Percentiles rank a stretch among this genome's conserved stretches.
These are phyloP conservation scores for Heterobasidion occidentale DNA, from an alignment of 1,284 basidiomycete species.

Conservation along the genomic window DNA sequence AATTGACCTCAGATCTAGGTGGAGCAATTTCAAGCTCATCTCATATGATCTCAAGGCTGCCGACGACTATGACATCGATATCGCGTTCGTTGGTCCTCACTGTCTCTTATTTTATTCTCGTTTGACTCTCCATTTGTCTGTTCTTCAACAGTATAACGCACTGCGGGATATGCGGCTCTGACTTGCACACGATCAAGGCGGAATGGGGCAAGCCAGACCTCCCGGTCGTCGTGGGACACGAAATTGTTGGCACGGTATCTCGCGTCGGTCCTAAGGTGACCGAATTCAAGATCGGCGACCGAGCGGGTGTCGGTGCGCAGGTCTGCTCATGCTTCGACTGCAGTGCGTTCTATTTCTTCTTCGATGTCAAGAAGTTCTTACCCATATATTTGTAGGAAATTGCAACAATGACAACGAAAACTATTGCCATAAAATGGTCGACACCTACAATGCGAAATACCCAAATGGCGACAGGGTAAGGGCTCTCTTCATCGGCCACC, in stretches of 20 bases:
- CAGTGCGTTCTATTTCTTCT: constrained; percentile 4
- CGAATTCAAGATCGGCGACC: constrained; percentile 52
- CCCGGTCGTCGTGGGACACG: constrained; percentile 44
- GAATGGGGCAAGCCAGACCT: constrained; percentile 40
- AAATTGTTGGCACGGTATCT: constrained; percentile 53
- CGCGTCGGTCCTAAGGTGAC: constrained; percentile 46
- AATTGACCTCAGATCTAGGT: constrained; percentile 8
- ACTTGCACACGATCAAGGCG: constrained; percentile 43
- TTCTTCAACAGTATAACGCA: constrained; percentile 20
- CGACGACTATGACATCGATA: constrained; percentile 25
- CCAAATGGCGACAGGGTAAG: constrained; percentile 30
- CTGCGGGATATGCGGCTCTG: constrained; percentile 38
- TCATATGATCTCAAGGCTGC: constrained; percentile 25
- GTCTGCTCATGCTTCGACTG: constrained; percentile 46
- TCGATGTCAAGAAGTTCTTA: not conserved
- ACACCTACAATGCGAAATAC: constrained; percentile 34
- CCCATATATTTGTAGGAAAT: constrained; percentile 13
- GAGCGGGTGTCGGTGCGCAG: constrained; percentile 60
- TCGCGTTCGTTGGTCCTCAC: constrained; percentile 11
- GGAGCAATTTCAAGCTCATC: constrained; percentile 35
- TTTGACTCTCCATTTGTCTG: not conserved
- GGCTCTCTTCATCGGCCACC: not conserved
- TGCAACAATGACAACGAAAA: constrained; percentile 52
- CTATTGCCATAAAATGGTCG: constrained; percentile 32
- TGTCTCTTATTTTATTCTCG: not conserved